Evolutionary conservation across 768 basidiomycete species (phyloP).

Genomic region (Tulasnella sp.): DNA sequence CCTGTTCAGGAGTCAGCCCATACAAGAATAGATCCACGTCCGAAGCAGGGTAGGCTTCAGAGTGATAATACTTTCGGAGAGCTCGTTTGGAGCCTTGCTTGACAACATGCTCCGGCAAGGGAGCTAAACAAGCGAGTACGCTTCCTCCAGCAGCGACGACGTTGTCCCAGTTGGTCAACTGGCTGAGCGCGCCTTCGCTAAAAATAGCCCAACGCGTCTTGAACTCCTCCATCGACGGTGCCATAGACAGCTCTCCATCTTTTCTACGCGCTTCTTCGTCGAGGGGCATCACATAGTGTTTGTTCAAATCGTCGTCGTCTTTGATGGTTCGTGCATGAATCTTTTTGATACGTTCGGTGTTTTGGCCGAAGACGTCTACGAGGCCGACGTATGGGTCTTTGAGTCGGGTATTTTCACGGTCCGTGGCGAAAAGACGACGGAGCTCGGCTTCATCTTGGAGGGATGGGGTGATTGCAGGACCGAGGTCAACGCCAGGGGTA

Average conservation of each 20-base stretch:
- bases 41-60: conserved; percentile 53
- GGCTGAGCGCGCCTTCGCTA: conserved; percentile 58
- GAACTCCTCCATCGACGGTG: conserved; percentile 53
- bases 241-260: conserved; percentile 52
- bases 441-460: conserved; percentile 56
- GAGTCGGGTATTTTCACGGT: conserved; percentile 48
- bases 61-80: conserved; percentile 57
- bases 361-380: conserved; percentile 54
- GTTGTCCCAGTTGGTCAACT: conserved; percentile 57
- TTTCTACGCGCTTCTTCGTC: conserved; percentile 46
- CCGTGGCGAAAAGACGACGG: conserved; percentile 54
- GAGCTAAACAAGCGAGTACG: conserved; percentile 55
- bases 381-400: conserved; percentile 53
- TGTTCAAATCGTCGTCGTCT: conserved; percentile 45
- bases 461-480: conserved; percentile 49
- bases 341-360: conserved; percentile 47
- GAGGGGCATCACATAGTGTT: conserved; percentile 56
- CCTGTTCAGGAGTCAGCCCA: conserved; percentile 55
- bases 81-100: conserved; percentile 48
- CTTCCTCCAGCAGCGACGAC: conserved; percentile 61
- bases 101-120: conserved; percentile 49
- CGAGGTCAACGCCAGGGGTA: conserved; percentile 41
- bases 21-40: conserved; percentile 64
- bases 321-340: conserved; percentile 51
- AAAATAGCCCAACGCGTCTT: conserved; percentile 63